Evolutionary conservation across 331 rosid genomes (phyloP).

Genomic region (Arachis monticola): DNA sequence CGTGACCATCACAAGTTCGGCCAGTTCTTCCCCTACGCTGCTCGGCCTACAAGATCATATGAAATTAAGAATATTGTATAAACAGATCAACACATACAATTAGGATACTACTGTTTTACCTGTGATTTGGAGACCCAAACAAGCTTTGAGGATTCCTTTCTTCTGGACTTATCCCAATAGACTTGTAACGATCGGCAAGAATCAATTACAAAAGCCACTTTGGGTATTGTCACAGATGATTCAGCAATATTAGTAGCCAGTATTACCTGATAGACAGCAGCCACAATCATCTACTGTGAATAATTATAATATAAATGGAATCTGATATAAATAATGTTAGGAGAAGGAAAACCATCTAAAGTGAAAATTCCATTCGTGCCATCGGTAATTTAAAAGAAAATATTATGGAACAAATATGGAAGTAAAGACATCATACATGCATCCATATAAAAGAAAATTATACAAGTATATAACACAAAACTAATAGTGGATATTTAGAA

Average conservation of each 20-base stretch:
- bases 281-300: slow-evolving; percentile 29
- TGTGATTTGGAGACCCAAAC: slow-evolving; percentile 94
- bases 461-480: slow-evolving; percentile 14
- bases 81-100: slow-evolving; percentile 27
- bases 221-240: slow-evolving; percentile 95
- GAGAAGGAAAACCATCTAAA: slow-evolving; percentile 11
- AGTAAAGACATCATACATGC: slow-evolving; percentile 20
- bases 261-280: slow-evolving; percentile 63
- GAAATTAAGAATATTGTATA: slow-evolving; percentile 40
- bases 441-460: not conserved
- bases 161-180: slow-evolving; percentile 61
- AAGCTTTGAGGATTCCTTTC: slow-evolving; percentile 64
- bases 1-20: slow-evolving; percentile 92
- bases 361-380: not conserved
- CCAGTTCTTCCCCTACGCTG: slow-evolving; percentile 96
- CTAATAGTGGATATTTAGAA: slow-evolving; percentile 15
- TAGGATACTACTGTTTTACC: slow-evolving; percentile 47
- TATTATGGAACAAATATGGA: slow-evolving; percentile 23
- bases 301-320: not conserved
- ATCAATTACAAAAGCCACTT: slow-evolving; percentile 90
- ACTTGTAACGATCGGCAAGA: slow-evolving; percentile 91
- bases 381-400: slow-evolving; percentile 24
- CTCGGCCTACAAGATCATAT: slow-evolving; percentile 63
- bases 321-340: not conserved
- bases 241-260: slow-evolving; percentile 96